A percentile compares a stretch with the other conserved stretches of the same genome.
phyloP scores from a whole-genome alignment of 2,329 filamentous ascomycete genomes.

The Pseudogymnoascus sp. region DNA sequence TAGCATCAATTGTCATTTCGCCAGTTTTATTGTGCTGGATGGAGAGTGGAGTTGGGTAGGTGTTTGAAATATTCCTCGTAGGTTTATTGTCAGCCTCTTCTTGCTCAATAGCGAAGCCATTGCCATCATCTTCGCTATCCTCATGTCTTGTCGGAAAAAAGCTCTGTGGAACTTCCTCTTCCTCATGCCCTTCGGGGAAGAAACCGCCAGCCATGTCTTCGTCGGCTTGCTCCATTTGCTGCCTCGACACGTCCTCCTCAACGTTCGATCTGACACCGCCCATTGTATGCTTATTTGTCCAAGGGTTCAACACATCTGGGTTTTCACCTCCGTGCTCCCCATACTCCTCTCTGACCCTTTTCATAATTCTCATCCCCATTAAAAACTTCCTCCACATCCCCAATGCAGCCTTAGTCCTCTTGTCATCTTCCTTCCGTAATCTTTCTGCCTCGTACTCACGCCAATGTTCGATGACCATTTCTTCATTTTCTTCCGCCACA shows the following conservation, averaged over 20 bases:
- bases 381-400: constrained; percentile 79
- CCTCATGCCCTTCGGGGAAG: constrained; percentile 47
- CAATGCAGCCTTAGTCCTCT: constrained; percentile 65
- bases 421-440: constrained; percentile 71
- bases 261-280: constrained; percentile 21
- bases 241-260: constrained; percentile 24
- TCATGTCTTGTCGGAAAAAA: constrained; percentile 26
- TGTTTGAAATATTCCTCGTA: background rate
- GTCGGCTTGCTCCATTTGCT: constrained; percentile 29
- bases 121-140: constrained; percentile 20
- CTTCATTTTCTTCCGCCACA: constrained; percentile 70
- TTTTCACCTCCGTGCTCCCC: constrained; percentile 46
- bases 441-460: constrained; percentile 68
- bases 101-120: constrained; percentile 19
- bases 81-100: background rate
- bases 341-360: constrained; percentile 70
- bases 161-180: constrained; percentile 31
- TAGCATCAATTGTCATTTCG: background rate
- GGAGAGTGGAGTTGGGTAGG: background rate
- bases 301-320: constrained; percentile 48
- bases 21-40: background rate
- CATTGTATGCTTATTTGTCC: constrained; percentile 33
- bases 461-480: constrained; percentile 68
- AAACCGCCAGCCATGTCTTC: constrained; percentile 54
- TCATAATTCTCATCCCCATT: constrained; percentile 73